A percentile compares a stretch with the other conserved stretches of the same genome.
phyloP scores from a whole-genome alignment of 108 stramenopile species.

The Cyclotella cryptica region DNA sequence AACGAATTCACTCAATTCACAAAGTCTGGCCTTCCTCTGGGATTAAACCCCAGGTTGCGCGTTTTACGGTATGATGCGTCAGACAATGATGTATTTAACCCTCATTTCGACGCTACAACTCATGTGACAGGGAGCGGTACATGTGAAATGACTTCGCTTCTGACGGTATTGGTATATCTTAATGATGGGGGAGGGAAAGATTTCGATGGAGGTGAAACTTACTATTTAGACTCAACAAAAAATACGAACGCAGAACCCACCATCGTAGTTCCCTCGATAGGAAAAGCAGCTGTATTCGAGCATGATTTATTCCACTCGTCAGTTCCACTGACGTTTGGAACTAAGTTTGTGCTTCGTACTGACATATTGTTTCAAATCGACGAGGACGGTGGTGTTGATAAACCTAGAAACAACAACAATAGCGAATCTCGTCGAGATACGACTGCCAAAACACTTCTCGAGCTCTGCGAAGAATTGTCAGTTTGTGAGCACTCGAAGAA shows the following conservation, averaged over 20 bases:
- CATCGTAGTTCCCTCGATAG: slow-evolving; percentile 55
- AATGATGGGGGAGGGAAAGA: slow-evolving; percentile 70
- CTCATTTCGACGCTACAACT: slow-evolving; percentile 86
- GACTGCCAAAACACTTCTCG: slow-evolving; percentile 28
- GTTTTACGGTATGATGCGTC: slow-evolving; percentile 72
- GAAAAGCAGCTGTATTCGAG: slow-evolving; percentile 72
- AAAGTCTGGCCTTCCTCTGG: slow-evolving; percentile 45
- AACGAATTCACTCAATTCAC: slow-evolving; percentile 34
- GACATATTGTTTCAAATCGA: slow-evolving; percentile 71
- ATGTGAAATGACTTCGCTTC: slow-evolving; percentile 37
- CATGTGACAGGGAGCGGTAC: slow-evolving; percentile 10
- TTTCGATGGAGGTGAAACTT: slow-evolving; percentile 77
- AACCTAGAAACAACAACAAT: slow-evolving; percentile 7
- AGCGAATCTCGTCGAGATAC: background rate
- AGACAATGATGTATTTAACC: slow-evolving; percentile 70
- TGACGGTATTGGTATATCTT: slow-evolving; percentile 79
- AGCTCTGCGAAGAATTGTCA: slow-evolving; percentile 40
- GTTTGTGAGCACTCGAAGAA: slow-evolving; percentile 20
- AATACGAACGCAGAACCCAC: slow-evolving; percentile 10
- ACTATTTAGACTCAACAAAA: slow-evolving; percentile 48
- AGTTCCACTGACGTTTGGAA: slow-evolving; percentile 64
- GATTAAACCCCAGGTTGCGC: slow-evolving; percentile 78
- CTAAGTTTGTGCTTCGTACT: slow-evolving; percentile 79
- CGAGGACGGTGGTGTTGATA: slow-evolving; percentile 21
- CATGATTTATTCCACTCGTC: slow-evolving; percentile 83